Base-by-base conservation (phyloP, 805 yeast species). In the Pichia californica region DNA sequence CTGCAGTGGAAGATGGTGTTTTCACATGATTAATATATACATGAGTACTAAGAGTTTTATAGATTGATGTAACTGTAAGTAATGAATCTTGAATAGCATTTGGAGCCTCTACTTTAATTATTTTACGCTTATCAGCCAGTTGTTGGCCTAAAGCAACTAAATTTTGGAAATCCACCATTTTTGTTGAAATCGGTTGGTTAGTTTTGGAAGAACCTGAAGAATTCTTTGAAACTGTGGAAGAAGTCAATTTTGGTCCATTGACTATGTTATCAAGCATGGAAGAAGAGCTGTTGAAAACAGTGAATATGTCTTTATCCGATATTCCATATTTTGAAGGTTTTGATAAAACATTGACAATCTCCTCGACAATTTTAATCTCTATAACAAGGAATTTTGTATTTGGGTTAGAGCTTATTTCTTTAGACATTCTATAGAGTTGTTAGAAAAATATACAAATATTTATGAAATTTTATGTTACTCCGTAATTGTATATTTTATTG, bases 21-120 rank as follows among this genome's bases (percentile, higher is more conserved):
- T 18, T 43, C 2, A 56, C 34, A 30, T 53, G 57, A 39, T 59
- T 59, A 29, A 59, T 57, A 40, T 54, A 59, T 6, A 59, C 63
- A 38, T 58, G 56, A 11, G 54, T 46, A 5, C 61, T 55, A 6
- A 59, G 44, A 18, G 33, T 35, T 28, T 40, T 33, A 16, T 46
- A 35, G 7, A 48, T 8, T 6, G 33, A 21, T 2, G 26, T 38
- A 10, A 45, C 21, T 6, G 31, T 25, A 5, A 15, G 18, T 23
- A 40, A 9, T 13, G 43, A 14, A 18, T 25, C 29, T 9, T 21
- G 14, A 15, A 27, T 31, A 9, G 16, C 38, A 20, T 10, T 33
- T 10, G 27, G 15, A 6, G 27, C 13, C 7, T 34, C 33, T 19
- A 20, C 13, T 8, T 29, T 31, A 11, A 30, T 26, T 5, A 39